Base-by-base conservation (phyloP, 495 filamentous ascomycete genomes). In the Penicillium tannophilum region DNA sequence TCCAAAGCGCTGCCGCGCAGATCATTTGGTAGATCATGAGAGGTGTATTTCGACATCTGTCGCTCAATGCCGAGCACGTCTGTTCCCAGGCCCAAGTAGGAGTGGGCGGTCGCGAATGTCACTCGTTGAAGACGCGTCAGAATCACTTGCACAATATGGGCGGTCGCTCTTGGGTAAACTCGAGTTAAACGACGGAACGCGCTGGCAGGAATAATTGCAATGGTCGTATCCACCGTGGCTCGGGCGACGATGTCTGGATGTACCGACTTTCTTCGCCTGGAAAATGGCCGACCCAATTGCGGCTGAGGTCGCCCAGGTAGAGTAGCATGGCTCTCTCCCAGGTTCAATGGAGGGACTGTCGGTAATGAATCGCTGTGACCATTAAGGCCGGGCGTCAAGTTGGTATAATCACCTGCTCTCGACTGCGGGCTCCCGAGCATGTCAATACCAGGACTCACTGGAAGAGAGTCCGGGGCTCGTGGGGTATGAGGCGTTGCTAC, bases 91-190 rank as follows among this genome's bases (percentile, higher is more conserved):
- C 94, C 94, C 16, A 98, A 86, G 66, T 98, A 98, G 8, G 91
- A 88, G 74, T 97, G 91, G 0, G 90, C 95, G 2, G 95, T 97
- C 0, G 91, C 87, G 43, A 98, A 89, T 1, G 95, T 98, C 19
- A 98, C 94, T 55, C 94, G 81, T 67, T 98, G 94, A 33, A 98
- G 87, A 56, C 94, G 82, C 2, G 94, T 97, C 30, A 98, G 72
- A 52, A 98, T 98, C 28, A 98, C 94, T 57, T 98, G 93, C 2
- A 98, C 91, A 60, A 98, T 97, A 69, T 98, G 94, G 6, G 95
- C 90, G 11, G 94, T 96, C 4, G 94, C 94, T 75, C 92, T 93
- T 8, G 94, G 94, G 67, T 97, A 98, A 20, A 97, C 88, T 61
- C 90, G 81, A n/a, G 96, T 98, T 39, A 98, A 77, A 9, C 94